Evolutionary conservation across 495 filamentous ascomycete genomes (phyloP), one percentile per base, ranked within the genome.

Genomic region (Penicillium arizonense): DNA sequence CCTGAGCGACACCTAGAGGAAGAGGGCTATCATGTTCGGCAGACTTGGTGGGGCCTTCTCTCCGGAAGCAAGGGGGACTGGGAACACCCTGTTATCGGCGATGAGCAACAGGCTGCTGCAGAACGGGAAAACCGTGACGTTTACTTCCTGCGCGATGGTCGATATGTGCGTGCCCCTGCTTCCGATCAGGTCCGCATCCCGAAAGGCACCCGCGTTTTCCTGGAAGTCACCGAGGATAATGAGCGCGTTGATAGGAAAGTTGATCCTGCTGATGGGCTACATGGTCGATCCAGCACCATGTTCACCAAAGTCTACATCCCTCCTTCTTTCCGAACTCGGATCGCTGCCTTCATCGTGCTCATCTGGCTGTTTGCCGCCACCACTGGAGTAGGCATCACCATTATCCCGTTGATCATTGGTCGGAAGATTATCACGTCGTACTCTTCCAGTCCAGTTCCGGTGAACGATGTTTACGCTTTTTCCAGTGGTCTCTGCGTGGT

Each of bases 381-480:
- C n/a, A 96, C 90, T 1, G 94, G 94, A n/a, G 82, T 96, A 57
- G 82, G 85, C 59, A 80, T 88, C 53, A 97, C 95, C 13, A 83
- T 97, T 65, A 80, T 97, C 49, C 95, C 94, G 2, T 77, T 99
- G 10, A 72, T 94, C 9, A 82, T 96, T 64, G 94, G 94, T 13
- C 87, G 94, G 13, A 75, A 71, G 48, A 75, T 97, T 47, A 86
- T 96, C 62, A 77, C 83, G 23, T 67, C 75, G 7, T 72, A 88
- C 14, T 81, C 94, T 41, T 87, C 88, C 13, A 64, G 71, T 14
- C 75, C 86, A 38, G 76, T 87, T 34, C 82, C 84, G 16, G 84
- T 90, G 64, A 97, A 97, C 67, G 94, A 99, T 65, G 86, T 99
- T 33, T 97, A 99, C 65, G 93, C 95, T 10, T 96, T 96, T 68